These are phyloP conservation scores for Brassica cretica DNA, from an alignment of 345 rosid genomes.

Conservation along the genomic window DNA sequence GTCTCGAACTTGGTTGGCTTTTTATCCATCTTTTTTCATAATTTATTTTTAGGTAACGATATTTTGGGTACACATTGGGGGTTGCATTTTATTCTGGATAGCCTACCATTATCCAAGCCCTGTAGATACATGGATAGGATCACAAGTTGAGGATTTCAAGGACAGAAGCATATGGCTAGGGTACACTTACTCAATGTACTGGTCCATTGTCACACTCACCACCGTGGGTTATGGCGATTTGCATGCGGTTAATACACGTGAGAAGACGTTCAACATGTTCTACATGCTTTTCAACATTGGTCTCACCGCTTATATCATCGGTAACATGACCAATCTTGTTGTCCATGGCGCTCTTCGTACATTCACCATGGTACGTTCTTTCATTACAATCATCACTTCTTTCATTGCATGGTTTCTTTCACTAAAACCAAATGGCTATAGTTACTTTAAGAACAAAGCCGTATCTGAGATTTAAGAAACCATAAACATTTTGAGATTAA, in stretches of 20 bases:
- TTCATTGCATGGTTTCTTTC: neutral
- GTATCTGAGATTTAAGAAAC: neutral
- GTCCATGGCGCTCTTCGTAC: slow-evolving; percentile 70
- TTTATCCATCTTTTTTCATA: neutral
- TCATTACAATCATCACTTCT: slow-evolving; percentile 2
- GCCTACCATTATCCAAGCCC: slow-evolving; percentile 53
- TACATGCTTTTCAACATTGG: slow-evolving; percentile 94
- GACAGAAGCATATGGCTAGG: slow-evolving; percentile 73
- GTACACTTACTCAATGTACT: slow-evolving; percentile 89
- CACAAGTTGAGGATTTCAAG: slow-evolving; percentile 52
- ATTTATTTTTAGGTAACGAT: slow-evolving; percentile 58
- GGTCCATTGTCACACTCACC: slow-evolving; percentile 91
- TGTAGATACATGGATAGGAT: slow-evolving; percentile 73
- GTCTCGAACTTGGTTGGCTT: neutral
- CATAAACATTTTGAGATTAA: too few species aligned
- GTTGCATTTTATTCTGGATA: slow-evolving; percentile 78
- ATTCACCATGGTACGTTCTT: slow-evolving; percentile 57
- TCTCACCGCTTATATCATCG: slow-evolving; percentile 82
- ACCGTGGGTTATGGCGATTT: slow-evolving; percentile 96
- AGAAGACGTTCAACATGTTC: slow-evolving; percentile 71
- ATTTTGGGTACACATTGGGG: slow-evolving; percentile 81
- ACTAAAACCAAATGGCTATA: neutral
- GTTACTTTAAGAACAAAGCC: neutral
- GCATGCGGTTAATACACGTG: slow-evolving; percentile 66
- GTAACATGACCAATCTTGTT: slow-evolving; percentile 93